Conservation (phyloP, 1,284 basidiomycete genomes). For the Sporisorium exsertum region DNA sequence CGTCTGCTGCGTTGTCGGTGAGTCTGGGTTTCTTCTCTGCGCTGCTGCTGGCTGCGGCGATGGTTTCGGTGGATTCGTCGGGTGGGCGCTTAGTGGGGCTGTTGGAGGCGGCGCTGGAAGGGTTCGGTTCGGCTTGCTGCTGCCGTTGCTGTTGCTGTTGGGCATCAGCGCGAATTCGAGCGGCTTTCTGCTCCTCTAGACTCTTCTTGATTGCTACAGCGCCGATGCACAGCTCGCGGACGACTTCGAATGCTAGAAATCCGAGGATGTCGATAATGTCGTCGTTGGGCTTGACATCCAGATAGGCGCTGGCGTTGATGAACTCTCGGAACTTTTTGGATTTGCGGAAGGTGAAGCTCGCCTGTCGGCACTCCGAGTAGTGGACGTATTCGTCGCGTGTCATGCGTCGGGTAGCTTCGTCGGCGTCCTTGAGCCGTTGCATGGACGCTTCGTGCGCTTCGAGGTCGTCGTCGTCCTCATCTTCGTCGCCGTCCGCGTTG, state of each 20-base stretch:
- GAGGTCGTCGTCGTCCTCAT: conserved; percentile 86
- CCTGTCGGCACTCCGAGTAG: conserved; percentile 96
- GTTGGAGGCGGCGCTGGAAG: not conserved
- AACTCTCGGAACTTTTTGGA: conserved; percentile 96
- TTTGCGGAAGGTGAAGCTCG: conserved; percentile 89
- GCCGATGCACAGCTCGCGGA: conserved; percentile 83
- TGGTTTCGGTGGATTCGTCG: not conserved
- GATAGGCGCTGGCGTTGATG: conserved; percentile 86
- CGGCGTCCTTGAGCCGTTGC: conserved; percentile 82
- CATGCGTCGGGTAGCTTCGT: conserved; percentile 94
- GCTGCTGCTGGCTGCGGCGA: not conserved
- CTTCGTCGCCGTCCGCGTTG: conserved; percentile 87
- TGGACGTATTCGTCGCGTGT: conserved; percentile 96
- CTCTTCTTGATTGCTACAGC: conserved; percentile 59
- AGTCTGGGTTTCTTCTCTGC: conserved; percentile 16
- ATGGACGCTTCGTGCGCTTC: conserved; percentile 95
- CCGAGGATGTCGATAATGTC: conserved; percentile 97
- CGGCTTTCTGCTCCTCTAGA: conserved; percentile 49
- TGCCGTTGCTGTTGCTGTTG: conserved; percentile 7
- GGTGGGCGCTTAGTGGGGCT: conserved; percentile 14
- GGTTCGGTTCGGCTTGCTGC: conserved; percentile 7
- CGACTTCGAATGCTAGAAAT: conserved; percentile 96
- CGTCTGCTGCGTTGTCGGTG: not conserved
- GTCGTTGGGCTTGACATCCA: conserved; percentile 91
- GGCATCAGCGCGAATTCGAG: conserved; percentile 14